Base-by-base conservation (phyloP, 257 asterid species). In the Avicennia marina region DNA sequence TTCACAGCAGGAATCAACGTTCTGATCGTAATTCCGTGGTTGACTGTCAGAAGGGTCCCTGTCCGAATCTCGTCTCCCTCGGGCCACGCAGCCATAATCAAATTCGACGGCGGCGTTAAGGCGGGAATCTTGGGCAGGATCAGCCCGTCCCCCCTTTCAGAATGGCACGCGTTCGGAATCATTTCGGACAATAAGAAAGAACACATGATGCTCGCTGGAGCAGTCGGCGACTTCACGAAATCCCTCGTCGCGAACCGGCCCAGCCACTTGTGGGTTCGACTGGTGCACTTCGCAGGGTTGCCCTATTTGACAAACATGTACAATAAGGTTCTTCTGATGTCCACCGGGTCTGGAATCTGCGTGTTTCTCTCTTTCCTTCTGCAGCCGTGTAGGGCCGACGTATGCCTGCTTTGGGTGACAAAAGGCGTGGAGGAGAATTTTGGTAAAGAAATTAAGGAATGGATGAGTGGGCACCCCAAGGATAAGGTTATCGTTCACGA, bases 101-200 rank as follows among this genome's bases (percentile, higher is more conserved):
- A 82, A 27, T 85, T 82, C 65, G 73, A 73, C 2, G 95, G 91
- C 3, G 89, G 95, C 1, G 68, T 85, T 0, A 75, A 80, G 32
- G 52, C 95, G 0, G 95, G 91, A n/a, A 69, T 85, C 3, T 56
- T 85, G 1, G 95, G 91, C 12, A 62, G 91, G 19, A 85, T 85
- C 25, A 85, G 95, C 59, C 95, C 89, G 2, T 85, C 95, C 0
- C 95, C 95, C 0, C 61, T 78, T 1, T 85, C 95, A 0, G 95
- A 85, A 47, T 85, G 95, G 95, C 95, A 85, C 46, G 95, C 95
- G 0, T 85, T 85, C 46, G 95, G 95, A 1, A 85, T 85, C 0
- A 82, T 85, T 1, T 85, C 95, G 0, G 89, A 85, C 53, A 77
- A 78, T 12, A 74, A 85, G 40, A 62, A 38, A 1, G 81, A 76